phyloP scores from a whole-genome alignment of 495 filamentous ascomycete genomes.

The Penicillium pancosmium region DNA sequence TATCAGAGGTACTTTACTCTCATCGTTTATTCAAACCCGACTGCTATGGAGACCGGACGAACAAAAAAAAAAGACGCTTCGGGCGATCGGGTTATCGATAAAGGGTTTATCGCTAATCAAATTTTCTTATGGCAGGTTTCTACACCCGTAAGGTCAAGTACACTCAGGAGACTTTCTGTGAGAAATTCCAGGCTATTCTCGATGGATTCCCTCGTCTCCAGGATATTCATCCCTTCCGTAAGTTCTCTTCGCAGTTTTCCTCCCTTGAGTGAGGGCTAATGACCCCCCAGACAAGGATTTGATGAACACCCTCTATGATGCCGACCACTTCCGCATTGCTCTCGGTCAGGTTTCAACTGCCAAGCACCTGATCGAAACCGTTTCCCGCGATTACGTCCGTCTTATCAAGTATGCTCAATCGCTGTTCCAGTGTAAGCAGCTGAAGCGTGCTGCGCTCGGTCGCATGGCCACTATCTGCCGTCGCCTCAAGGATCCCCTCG shows the following conservation, averaged over 20 bases:
- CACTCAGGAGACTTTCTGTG: conserved; percentile 95
- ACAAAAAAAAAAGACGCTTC: conserved; percentile 20
- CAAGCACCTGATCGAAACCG: conserved; percentile 94
- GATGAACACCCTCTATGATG: conserved; percentile 88
- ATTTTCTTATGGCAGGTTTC: conserved; percentile 61
- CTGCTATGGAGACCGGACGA: not conserved
- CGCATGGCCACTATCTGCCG: conserved; percentile 96
- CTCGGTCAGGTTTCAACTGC: conserved; percentile 94
- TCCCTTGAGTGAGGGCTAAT: conserved; percentile 25
- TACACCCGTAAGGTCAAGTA: conserved; percentile 99
- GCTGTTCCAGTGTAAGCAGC: conserved; percentile 93
- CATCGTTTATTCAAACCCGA: not conserved
- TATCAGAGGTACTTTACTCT: conserved; percentile 66
- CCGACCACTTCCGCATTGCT: conserved; percentile 96
- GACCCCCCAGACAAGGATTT: conserved; percentile 66
- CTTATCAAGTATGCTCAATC: conserved; percentile 95
- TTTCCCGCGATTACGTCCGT: conserved; percentile 91
- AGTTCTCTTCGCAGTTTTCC: conserved; percentile 39
- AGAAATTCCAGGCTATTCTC: conserved; percentile 87
- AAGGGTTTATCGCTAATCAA: conserved; percentile 26
- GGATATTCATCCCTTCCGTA: conserved; percentile 96
- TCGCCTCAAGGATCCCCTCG: conserved; percentile 86
- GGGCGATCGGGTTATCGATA: conserved; percentile 6
- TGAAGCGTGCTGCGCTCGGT: conserved; percentile 86
- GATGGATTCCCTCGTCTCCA: conserved; percentile 91